Conservation (phyloP, 2,329 filamentous ascomycete genomes). For the Leptographium radiaticola region DNA sequence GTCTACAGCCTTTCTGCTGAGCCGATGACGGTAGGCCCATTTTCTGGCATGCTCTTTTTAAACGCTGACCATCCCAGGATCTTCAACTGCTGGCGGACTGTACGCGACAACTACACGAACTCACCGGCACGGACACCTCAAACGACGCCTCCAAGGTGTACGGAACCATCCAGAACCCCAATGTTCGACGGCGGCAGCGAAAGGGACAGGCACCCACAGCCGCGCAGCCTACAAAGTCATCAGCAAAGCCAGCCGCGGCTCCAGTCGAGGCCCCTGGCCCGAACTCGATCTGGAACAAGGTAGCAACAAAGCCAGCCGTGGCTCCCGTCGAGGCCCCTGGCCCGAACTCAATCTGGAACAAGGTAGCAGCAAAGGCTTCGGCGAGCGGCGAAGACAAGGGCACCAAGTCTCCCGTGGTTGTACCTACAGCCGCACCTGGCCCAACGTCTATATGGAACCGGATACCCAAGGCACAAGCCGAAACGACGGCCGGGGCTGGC, state of each 20-base stretch:
- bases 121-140: constrained; percentile 45
- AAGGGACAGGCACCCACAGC: constrained; percentile 16
- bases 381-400: constrained; percentile 6
- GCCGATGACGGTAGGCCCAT: constrained; percentile 42
- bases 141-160: constrained; percentile 47
- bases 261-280: constrained; percentile 4
- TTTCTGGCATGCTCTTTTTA: not conserved
- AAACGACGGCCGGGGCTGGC: constrained; percentile 14
- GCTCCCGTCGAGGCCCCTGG: too few relatives aligned
- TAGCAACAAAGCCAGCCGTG: not conserved
- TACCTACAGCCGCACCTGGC: constrained; percentile 20
- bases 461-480: constrained; percentile 9
- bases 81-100: constrained; percentile 60
- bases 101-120: constrained; percentile 45
- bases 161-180: constrained; percentile 62
- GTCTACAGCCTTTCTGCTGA: constrained; percentile 73
- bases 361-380: constrained; percentile 3
- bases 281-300: constrained; percentile 8
- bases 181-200: constrained; percentile 42
- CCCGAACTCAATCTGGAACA: constrained; percentile 5
- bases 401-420: constrained; percentile 8
- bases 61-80: constrained; percentile 25
- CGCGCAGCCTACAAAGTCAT: constrained; percentile 3
- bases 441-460: constrained; percentile 3
- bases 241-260: constrained; percentile 13